A percentile compares a stretch with the other conserved stretches of the same genome.
These are phyloP conservation scores for Calocybe indica DNA, from an alignment of 768 basidiomycete species.

Conservation along the genomic window DNA sequence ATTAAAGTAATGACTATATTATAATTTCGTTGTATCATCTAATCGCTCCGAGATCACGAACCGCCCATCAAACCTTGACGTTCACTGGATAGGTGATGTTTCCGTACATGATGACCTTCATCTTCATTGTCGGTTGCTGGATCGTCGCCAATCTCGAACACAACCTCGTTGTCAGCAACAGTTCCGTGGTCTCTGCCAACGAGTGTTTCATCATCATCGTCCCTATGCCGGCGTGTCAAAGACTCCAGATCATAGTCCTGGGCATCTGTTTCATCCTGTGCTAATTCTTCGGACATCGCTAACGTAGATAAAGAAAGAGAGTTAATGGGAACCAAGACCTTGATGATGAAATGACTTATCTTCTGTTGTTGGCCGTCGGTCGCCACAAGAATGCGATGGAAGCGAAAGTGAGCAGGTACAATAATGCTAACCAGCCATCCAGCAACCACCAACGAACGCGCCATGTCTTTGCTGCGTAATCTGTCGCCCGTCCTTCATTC, in stretches of 20 bases:
- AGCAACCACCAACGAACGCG: slow-evolving; percentile 90
- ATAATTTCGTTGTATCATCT: too few species aligned
- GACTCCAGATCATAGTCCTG: slow-evolving; percentile 88
- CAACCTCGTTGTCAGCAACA: slow-evolving; percentile 64
- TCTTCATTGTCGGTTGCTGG: slow-evolving; percentile 61
- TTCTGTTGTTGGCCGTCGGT: slow-evolving; percentile 83
- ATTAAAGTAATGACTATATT: too few species aligned
- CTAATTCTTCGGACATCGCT: slow-evolving; percentile 94
- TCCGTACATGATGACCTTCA: slow-evolving; percentile 38
- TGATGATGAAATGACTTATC: slow-evolving; percentile 44
- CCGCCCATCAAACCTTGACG: slow-evolving; percentile 57
- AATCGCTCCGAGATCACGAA: too few species aligned
- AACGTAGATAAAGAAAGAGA: slow-evolving; percentile 48
- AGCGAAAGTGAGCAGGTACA: slow-evolving; percentile 79
- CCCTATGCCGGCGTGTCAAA: slow-evolving; percentile 46
- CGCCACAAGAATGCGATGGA: slow-evolving; percentile 90
- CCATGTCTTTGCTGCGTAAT: slow-evolving; percentile 92
- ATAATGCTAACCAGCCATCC: slow-evolving; percentile 88
- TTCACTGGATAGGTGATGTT: slow-evolving; percentile 51
- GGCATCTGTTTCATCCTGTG: slow-evolving; percentile 91
- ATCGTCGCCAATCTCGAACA: slow-evolving; percentile 89
- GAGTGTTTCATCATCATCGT: slow-evolving; percentile 68
- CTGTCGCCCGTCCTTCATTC: slow-evolving; percentile 28
- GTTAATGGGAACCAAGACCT: slow-evolving; percentile 16
- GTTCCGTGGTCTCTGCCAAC: slow-evolving; percentile 54